Conservation (phyloP, 2,329 filamentous ascomycete genomes). For the Tolypocladium amazonense region DNA sequence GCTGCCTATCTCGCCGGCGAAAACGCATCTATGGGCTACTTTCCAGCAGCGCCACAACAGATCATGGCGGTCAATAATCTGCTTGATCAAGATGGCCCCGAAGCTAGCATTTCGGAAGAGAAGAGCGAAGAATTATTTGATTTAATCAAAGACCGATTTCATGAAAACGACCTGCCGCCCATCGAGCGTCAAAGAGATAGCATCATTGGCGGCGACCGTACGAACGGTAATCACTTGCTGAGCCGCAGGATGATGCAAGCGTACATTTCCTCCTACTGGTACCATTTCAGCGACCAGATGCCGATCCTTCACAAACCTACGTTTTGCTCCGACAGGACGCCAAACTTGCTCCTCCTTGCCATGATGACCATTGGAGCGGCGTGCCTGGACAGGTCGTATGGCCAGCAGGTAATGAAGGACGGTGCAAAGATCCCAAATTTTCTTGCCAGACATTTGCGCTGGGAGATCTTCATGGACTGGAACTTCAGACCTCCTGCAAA, state of each 20-base stretch:
- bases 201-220: conserved; percentile 69
- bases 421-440: conserved; percentile 84
- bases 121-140: conserved; percentile 78
- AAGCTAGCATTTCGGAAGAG: conserved; percentile 74
- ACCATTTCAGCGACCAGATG: conserved; percentile 86
- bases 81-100: conserved; percentile 68
- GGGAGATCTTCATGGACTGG: conserved; percentile 87
- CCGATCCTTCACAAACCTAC: conserved; percentile 93
- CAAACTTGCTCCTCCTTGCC: conserved; percentile 71
- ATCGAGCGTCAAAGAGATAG: conserved; percentile 65
- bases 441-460: conserved; percentile 83
- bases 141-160: conserved; percentile 70
- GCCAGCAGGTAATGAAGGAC: conserved; percentile 59
- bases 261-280: conserved; percentile 90
- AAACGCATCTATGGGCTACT: conserved; percentile 39
- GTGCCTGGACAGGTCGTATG: conserved; percentile 75
- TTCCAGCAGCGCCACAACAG: conserved; percentile 55
- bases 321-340: conserved; percentile 78
- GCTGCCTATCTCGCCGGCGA: conserved; percentile 39
- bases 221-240: conserved; percentile 53
- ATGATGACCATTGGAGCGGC: conserved; percentile 91
- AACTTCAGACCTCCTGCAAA: conserved; percentile 89
- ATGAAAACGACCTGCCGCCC: conserved; percentile 66
- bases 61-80: conserved; percentile 86
- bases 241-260: conserved; percentile 93